Percentiles rank a stretch among this genome's conserved stretches.
Conservation (phyloP, 2,329 filamentous ascomycete species). For the Gnomoniopsis smithogilvyi region DNA sequence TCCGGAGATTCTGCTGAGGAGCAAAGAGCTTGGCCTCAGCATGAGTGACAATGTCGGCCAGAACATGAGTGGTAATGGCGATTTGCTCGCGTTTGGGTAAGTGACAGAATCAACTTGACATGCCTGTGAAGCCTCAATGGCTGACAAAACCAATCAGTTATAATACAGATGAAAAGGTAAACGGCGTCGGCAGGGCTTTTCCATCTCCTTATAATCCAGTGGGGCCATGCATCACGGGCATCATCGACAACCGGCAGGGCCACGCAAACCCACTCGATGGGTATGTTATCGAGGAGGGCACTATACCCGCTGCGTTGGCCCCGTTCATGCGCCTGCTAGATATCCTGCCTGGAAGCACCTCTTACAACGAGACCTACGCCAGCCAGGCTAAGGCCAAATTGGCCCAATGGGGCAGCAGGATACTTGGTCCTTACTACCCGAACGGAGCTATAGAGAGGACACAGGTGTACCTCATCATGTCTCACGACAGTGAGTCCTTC, state of each 20-base stretch:
- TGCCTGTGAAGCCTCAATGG: not conserved
- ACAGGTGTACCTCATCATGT: constrained; percentile 65
- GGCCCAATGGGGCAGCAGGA: constrained; percentile 47
- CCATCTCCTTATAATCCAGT: constrained; percentile 50
- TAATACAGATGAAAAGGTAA: constrained; percentile 55
- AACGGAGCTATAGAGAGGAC: constrained; percentile 57
- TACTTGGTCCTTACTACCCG: constrained; percentile 56
- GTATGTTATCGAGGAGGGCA: constrained; percentile 63
- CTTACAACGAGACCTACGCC: constrained; percentile 34
- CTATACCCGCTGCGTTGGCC: constrained; percentile 55
- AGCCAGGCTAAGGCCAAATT: constrained; percentile 43
- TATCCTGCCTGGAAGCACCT: constrained; percentile 44
- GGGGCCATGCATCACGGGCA: constrained; percentile 60
- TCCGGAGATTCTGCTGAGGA: constrained; percentile 62
- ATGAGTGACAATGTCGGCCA: constrained; percentile 57
- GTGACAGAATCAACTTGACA: constrained; percentile 17
- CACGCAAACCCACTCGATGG: constrained; percentile 55
- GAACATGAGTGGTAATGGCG: constrained; percentile 64
- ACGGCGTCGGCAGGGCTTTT: constrained; percentile 50
- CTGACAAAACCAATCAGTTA: constrained; percentile 39
- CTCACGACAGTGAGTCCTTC: constrained; percentile 51
- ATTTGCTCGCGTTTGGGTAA: constrained; percentile 61
- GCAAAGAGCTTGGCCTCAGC: constrained; percentile 53
- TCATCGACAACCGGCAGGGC: constrained; percentile 56
- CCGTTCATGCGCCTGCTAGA: constrained; percentile 57